These are phyloP conservation scores for Elsinoe perseae DNA, from an alignment of 2,329 filamentous ascomycete genomes.

Conservation along the genomic window DNA sequence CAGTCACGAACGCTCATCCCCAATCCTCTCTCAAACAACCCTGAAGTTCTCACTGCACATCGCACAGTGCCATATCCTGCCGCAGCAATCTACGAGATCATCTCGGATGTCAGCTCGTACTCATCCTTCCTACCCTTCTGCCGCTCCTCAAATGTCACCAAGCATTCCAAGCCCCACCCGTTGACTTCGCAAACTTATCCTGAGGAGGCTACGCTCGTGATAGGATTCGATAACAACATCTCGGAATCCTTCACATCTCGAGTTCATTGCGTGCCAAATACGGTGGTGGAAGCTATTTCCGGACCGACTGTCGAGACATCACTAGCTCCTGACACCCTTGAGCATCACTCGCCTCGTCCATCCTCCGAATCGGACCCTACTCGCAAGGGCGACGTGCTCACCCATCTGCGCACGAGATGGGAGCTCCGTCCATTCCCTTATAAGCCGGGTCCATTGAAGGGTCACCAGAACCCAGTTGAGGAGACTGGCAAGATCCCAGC, in stretches of 20 bases:
- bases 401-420: slow-evolving; percentile 64
- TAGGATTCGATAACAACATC: slow-evolving; percentile 75
- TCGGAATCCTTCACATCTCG: slow-evolving; percentile 75
- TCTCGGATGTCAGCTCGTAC: slow-evolving; percentile 85
- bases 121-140: slow-evolving; percentile 87
- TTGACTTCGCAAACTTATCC: slow-evolving; percentile 52
- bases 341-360: slow-evolving; percentile 35
- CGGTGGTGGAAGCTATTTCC: slow-evolving; percentile 68
- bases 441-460: slow-evolving; percentile 29
- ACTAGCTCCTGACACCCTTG: slow-evolving; percentile 34
- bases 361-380: slow-evolving; percentile 27
- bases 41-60: slow-evolving; percentile 62
- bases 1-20: slow-evolving; percentile 37
- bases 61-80: slow-evolving; percentile 71
- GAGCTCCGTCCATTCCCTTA: slow-evolving; percentile 48
- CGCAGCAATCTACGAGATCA: slow-evolving; percentile 67
- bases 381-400: slow-evolving; percentile 45
- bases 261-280: slow-evolving; percentile 66
- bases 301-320: slow-evolving; percentile 45
- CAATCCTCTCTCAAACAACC: slow-evolving; percentile 48
- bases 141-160: slow-evolving; percentile 65
- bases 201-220: slow-evolving; percentile 65
- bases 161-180: slow-evolving; percentile 54
- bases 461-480: slow-evolving; percentile 30
- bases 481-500: slow-evolving; percentile 34